Percentiles rank a stretch among this genome's conserved stretches.
These are phyloP conservation scores for Asterophora lycoperdoides DNA, from an alignment of 768 basidiomycete genomes.

Conservation along the genomic window DNA sequence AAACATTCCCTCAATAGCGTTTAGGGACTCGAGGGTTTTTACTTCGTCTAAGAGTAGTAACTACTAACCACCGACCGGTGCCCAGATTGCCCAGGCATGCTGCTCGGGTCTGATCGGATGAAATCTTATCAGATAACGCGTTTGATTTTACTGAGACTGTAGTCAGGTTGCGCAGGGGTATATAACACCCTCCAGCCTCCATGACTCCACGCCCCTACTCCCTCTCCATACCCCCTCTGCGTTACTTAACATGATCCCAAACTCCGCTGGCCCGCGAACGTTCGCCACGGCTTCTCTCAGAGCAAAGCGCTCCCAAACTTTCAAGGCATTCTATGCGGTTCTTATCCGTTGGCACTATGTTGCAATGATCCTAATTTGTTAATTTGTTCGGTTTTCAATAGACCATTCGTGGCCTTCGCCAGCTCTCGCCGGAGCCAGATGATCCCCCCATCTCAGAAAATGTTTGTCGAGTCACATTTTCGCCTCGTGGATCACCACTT, in stretches of 20 bases:
- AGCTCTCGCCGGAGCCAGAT: constrained; percentile 32
- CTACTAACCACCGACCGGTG: too few relatives aligned
- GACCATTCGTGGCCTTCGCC: constrained; percentile 40
- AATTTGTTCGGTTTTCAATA: constrained; percentile 20
- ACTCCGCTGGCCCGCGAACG: constrained; percentile 27
- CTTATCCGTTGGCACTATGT: constrained; percentile 16
- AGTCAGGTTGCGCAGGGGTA: constrained; percentile 18
- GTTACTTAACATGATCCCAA: constrained; percentile 33
- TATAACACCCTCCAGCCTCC: constrained; percentile 29
- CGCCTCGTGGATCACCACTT: constrained; percentile 11
- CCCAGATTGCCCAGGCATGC: background rate
- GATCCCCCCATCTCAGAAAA: constrained; percentile 45
- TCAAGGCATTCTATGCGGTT: constrained; percentile 56
- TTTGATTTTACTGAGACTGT: constrained; percentile 15
- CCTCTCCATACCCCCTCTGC: constrained; percentile 10
- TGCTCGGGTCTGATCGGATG: constrained; percentile 1
- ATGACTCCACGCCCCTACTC: constrained; percentile 27
- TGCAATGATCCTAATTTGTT: constrained; percentile 3
- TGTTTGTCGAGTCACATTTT: constrained; percentile 31
- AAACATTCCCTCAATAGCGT: constrained; percentile 2
- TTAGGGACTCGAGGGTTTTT: too few relatives aligned
- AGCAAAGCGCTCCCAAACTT: constrained; percentile 35
- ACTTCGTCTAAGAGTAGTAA: too few relatives aligned
- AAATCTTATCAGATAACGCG: constrained; percentile 28
- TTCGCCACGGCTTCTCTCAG: constrained; percentile 31